Evolutionary conservation across 2,329 filamentous ascomycete genomes (phyloP), one percentile per base, ranked within the genome.

Genomic region (Cryphonectria nitschkei): DNA sequence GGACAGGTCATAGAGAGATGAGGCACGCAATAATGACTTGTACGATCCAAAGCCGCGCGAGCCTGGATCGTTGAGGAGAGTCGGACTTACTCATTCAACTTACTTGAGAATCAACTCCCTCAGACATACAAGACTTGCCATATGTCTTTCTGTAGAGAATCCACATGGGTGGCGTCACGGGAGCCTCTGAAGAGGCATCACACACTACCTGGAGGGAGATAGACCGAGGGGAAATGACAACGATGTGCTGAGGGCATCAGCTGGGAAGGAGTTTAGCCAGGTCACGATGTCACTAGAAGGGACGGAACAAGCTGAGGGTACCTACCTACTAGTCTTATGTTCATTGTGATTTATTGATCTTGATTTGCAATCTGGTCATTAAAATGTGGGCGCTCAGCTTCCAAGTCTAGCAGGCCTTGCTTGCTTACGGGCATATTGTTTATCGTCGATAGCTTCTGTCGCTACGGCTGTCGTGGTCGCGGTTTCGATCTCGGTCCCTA

Each of bases 381-480:
- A 56, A 46, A 54, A 34, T 39, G 62, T 22, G 52, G 39, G 41
- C 39, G 34, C 66, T 37, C 16, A 22, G 6, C n/a, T 64, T 54
- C 34, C n/a, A 39, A 41, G 29, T 54, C 43, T 22, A 62, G 52
- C 26, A 19, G n/a, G 43, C 32, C 46, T 58, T 43, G n/a, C 46
- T 58, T 43, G n/a, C n/a, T 13, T 39, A n/a, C 26, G n/a, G 22
- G n/a, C 5, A 37, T 16, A 14, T 41, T 13, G 34, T 16, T 71
- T 43, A 73, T 19, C 71, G 71, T 62, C 69, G 71, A 22, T 60
- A 26, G 39, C 67, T 69, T 58, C 69, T 73, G 50, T 70, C 71
- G 58, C 68, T 39, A 41, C 61, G 56, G 43, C 46, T 70, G 46
- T 70, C 16, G 37, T 34, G 22, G 50, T 72, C 65, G 43, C 71